Conservation (phyloP, 2,329 filamentous ascomycete species). For the Verticillium isaacii region DNA sequence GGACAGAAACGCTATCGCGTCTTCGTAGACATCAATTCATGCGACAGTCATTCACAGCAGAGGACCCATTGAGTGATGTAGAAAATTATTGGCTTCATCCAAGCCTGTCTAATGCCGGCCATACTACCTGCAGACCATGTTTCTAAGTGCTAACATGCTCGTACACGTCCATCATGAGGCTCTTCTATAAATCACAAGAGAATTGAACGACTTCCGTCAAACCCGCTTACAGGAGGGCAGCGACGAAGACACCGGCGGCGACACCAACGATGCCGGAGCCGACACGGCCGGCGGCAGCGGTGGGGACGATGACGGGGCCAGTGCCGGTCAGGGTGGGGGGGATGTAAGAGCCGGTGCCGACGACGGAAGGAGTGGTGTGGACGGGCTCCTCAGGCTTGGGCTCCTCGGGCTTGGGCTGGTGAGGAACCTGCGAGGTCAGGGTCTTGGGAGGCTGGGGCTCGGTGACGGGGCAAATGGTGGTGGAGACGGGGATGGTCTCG, state of each 20-base stretch:
- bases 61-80: no score
- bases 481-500: slow-evolving; percentile 31
- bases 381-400: neutral
- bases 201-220: neutral
- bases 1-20: no score
- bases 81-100: neutral
- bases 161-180: neutral
- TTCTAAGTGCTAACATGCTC: neutral
- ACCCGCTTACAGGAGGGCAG: slow-evolving; percentile 5
- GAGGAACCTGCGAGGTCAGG: neutral
- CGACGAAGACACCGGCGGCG: slow-evolving; percentile 7
- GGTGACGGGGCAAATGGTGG: slow-evolving; percentile 29
- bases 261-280: slow-evolving; percentile 6
- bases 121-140: neutral
- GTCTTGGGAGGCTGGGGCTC: slow-evolving; percentile 5
- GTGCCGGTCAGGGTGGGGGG: neutral
- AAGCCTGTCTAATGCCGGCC: neutral
- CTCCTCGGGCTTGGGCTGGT: neutral
- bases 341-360: neutral
- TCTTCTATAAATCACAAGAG: neutral
- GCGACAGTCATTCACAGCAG: no score
- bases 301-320: slow-evolving; percentile 1
- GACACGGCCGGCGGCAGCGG: slow-evolving; percentile 4
- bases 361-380: neutral
- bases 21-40: no score